These are phyloP conservation scores for Boletus sp. DNA, from an alignment of 768 basidiomycete genomes.

Conservation along the genomic window DNA sequence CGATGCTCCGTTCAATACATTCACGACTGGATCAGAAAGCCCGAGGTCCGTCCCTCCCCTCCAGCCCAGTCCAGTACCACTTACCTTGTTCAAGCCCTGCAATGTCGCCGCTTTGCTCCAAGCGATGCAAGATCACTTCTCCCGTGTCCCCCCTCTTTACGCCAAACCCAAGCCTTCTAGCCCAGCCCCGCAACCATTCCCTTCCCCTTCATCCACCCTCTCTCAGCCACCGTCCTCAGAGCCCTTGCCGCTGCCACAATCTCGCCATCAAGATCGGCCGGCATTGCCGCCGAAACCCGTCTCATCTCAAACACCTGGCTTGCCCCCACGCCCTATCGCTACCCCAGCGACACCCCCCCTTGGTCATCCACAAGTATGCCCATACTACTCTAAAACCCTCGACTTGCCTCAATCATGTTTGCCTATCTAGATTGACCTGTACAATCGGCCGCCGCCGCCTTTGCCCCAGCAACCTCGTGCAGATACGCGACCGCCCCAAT, in stretches of 20 bases:
- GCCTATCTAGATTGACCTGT: slow-evolving; percentile 22
- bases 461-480: slow-evolving; percentile 25
- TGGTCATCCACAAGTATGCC: slow-evolving; percentile 22
- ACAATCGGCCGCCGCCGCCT: slow-evolving; percentile 39
- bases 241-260: slow-evolving; percentile 19
- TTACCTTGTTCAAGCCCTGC: slow-evolving; percentile 56
- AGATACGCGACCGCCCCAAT: slow-evolving; percentile 27
- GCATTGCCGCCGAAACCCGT: slow-evolving; percentile 40
- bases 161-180: slow-evolving; percentile 60
- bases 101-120: slow-evolving; percentile 70
- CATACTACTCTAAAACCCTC: not conserved
- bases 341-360: slow-evolving; percentile 6
- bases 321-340: slow-evolving; percentile 19
- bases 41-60: slow-evolving; percentile 43
- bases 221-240: slow-evolving; percentile 22
- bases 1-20: slow-evolving; percentile 68
- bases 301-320: slow-evolving; percentile 9
- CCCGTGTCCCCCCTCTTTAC: slow-evolving; percentile 84
- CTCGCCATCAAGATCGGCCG: slow-evolving; percentile 32
- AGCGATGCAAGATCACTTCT: slow-evolving; percentile 81
- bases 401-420: not conserved
- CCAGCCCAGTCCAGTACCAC: not conserved
- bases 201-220: slow-evolving; percentile 12
- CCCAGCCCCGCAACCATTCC: slow-evolving; percentile 23
- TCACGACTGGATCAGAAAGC: slow-evolving; percentile 76